Conservation (phyloP, 345 rosid species). For the Carallia brachiata region DNA sequence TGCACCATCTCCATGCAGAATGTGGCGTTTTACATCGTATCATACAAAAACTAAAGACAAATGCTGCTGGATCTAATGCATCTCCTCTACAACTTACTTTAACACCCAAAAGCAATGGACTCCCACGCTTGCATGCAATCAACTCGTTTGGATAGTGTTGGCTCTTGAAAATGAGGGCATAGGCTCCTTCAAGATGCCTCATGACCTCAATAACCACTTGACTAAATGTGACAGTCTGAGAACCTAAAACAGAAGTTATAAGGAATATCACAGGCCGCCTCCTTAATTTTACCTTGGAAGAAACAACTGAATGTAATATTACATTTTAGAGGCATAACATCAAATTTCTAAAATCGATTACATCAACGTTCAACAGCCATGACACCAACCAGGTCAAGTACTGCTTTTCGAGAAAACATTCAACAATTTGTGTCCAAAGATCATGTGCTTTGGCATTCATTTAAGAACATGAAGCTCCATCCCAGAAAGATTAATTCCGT, state of each 20-base stretch:
- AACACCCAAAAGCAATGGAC: conserved; percentile 89
- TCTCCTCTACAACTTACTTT: conserved; percentile 55
- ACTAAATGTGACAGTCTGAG: conserved; percentile 63
- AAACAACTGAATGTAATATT: neutral
- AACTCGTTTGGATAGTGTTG: conserved; percentile 89
- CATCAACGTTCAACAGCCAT: neutral
- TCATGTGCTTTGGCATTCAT: neutral
- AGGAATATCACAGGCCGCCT: neutral
- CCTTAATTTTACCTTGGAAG: neutral
- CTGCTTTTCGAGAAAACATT: neutral
- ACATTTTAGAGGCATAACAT: conserved; percentile 1
- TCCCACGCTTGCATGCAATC: conserved; percentile 95
- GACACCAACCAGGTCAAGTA: neutral
- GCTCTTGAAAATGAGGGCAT: conserved; percentile 95
- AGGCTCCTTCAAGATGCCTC: conserved; percentile 98
- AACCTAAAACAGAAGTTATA: conserved; percentile 49
- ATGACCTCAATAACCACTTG: conserved; percentile 95
- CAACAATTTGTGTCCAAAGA: neutral
- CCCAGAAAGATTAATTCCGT: neutral
- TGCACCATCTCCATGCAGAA: neutral
- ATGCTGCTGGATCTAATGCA: conserved; percentile 6
- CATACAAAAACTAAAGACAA: neutral
- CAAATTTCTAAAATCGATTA: conserved; percentile 2
- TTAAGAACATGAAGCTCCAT: neutral
- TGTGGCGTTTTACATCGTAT: neutral